phyloP scores from a whole-genome alignment of 2,329 filamentous ascomycete genomes.

The Exophiala dermatitidis region DNA sequence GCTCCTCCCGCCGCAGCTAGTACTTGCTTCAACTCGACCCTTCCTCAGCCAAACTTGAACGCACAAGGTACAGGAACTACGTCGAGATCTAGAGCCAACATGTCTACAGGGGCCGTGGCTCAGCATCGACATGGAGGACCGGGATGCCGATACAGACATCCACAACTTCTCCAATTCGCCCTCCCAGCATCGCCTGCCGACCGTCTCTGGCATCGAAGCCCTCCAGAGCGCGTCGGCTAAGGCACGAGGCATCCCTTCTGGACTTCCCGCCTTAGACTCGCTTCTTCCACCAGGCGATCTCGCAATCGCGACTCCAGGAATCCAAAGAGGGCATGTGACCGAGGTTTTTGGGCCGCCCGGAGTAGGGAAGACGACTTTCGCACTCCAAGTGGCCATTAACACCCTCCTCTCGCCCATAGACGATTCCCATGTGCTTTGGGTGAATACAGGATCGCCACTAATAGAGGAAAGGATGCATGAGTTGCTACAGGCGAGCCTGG shows the following conservation, averaged over 20 bases:
- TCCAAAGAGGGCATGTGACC: conserved; percentile 63
- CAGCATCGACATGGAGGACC: conserved; percentile 48
- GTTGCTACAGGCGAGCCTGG: conserved; percentile 34
- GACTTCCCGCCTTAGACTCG: conserved; percentile 48
- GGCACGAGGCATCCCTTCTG: conserved; percentile 45
- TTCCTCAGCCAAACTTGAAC: background rate
- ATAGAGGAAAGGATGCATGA: conserved; percentile 43
- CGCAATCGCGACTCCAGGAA: conserved; percentile 18
- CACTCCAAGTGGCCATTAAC: conserved; percentile 61
- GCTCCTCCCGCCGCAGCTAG: background rate
- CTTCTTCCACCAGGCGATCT: conserved; percentile 32
- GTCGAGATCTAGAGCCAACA: background rate
- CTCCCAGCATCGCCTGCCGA: conserved; percentile 58
- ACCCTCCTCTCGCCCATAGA: conserved; percentile 52
- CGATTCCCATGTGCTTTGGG: conserved; percentile 60
- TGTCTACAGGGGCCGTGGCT: conserved; percentile 1
- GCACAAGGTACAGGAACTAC: background rate
- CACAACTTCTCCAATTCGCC: conserved; percentile 47
- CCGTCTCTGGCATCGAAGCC: conserved; percentile 67
- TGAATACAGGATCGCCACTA: conserved; percentile 51
- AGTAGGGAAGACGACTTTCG: conserved; percentile 74
- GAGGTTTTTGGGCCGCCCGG: conserved; percentile 86
- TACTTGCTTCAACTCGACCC: background rate
- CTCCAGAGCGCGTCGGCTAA: conserved; percentile 37
- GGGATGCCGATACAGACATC: conserved; percentile 48